phyloP scores from a whole-genome alignment of 2,329 filamentous ascomycete genomes.

The Penicillium sp. region DNA sequence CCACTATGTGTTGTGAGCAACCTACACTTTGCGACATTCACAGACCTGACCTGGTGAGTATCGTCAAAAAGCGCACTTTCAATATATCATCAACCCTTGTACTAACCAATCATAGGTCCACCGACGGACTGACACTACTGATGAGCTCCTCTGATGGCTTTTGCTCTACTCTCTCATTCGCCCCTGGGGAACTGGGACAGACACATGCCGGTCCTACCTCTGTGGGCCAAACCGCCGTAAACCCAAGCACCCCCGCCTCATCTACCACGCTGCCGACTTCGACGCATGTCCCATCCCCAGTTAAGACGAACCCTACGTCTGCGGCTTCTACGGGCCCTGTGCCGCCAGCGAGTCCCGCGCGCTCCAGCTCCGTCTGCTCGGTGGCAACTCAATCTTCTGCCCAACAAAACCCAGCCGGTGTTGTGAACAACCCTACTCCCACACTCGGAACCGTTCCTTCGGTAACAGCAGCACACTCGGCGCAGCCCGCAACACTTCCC shows the following conservation, averaged over 20 bases:
- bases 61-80: background rate
- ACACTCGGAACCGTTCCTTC: constrained; percentile 76
- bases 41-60: constrained; percentile 87
- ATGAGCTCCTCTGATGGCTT: constrained; percentile 99
- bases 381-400: constrained; percentile 62
- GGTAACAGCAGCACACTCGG: constrained; percentile 72
- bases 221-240: constrained; percentile 32
- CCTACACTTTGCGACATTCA: constrained; percentile 95
- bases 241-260: constrained; percentile 53
- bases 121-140: constrained; percentile 74
- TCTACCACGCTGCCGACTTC: constrained; percentile 73
- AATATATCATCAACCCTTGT: background rate
- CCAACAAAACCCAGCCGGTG: constrained; percentile 43
- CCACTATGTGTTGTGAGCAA: constrained; percentile 96
- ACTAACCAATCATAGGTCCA: constrained; percentile 60
- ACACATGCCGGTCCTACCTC: constrained; percentile 62
- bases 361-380: constrained; percentile 85
- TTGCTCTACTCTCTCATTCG: constrained; percentile 87
- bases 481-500: constrained; percentile 57
- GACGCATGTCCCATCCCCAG: constrained; percentile 62
- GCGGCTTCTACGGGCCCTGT: constrained; percentile 55
- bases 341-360: constrained; percentile 74
- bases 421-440: constrained; percentile 77
- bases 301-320: constrained; percentile 58
- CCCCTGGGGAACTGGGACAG: constrained; percentile 80